A percentile compares a stretch with the other conserved stretches of the same genome.
Conservation (phyloP, 2,329 filamentous ascomycete genomes). For the Myotisia sp. region DNA sequence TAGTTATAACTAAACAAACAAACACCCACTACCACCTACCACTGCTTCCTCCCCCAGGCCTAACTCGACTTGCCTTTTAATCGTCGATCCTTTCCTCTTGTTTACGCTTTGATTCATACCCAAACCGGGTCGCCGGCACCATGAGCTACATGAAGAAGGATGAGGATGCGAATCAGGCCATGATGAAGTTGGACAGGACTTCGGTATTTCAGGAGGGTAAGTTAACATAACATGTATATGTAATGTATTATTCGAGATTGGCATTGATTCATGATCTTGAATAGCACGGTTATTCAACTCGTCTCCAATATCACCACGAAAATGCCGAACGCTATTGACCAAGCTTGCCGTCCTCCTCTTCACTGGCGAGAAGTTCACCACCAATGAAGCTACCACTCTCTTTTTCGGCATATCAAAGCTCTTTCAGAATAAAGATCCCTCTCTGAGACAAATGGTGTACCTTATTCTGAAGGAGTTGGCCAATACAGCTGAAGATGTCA, state of each 20-base stretch:
- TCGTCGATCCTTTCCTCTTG: too few relatives aligned
- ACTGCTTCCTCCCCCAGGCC: too few relatives aligned
- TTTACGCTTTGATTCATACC: too few relatives aligned
- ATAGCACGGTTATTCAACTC: constrained; percentile 92
- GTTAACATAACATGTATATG: constrained; percentile 11
- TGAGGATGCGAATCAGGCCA: constrained; percentile 83
- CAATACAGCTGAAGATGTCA: constrained; percentile 90
- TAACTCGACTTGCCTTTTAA: too few relatives aligned
- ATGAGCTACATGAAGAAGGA: constrained; percentile 99
- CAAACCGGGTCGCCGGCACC: constrained; percentile 18
- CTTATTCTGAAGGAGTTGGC: constrained; percentile 95
- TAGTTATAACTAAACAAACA: too few relatives aligned
- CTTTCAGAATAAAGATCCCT: constrained; percentile 98
- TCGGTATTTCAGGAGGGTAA: constrained; percentile 97
- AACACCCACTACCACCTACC: too few relatives aligned
- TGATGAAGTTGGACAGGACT: constrained; percentile 95
- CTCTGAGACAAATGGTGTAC: constrained; percentile 96
- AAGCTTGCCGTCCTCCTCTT: constrained; percentile 95
- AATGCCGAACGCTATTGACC: constrained; percentile 92
- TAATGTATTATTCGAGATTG: background rate
- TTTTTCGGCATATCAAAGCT: constrained; percentile 99
- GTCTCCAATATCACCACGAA: constrained; percentile 88
- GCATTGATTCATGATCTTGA: constrained; percentile 2
- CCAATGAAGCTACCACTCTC: constrained; percentile 90
- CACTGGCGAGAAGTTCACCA: constrained; percentile 92